These are phyloP conservation scores for Zoysia pacifica DNA, from an alignment of 176 grass and related monocot genomes.

Conservation along the genomic window DNA sequence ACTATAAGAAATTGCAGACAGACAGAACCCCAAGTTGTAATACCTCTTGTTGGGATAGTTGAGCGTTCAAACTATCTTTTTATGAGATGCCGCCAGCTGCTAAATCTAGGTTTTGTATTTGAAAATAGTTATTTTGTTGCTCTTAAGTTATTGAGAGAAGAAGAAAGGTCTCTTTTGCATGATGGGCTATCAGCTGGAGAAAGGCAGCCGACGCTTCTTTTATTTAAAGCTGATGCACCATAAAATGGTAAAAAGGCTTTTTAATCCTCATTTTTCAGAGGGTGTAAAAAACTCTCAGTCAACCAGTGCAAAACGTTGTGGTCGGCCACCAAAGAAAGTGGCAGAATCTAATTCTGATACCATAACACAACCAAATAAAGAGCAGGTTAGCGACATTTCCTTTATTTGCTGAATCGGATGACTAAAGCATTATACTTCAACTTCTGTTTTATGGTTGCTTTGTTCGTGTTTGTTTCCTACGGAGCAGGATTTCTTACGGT, in stretches of 20 bases:
- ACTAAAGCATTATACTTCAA: not conserved
- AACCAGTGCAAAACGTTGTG: constrained; percentile 61
- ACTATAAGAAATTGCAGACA: constrained; percentile 75
- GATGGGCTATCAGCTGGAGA: constrained; percentile 58
- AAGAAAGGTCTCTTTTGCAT: constrained; percentile 74
- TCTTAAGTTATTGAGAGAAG: constrained; percentile 78
- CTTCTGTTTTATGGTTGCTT: constrained; percentile 7
- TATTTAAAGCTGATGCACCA: constrained; percentile 69
- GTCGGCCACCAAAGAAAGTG: constrained; percentile 67
- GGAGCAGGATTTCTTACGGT: constrained; percentile 75
- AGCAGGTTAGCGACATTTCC: constrained; percentile 55
- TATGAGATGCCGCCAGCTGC: constrained; percentile 50
- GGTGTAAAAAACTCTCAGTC: constrained; percentile 54
- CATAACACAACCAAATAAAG: constrained; percentile 61
- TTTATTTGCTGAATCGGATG: not conserved
- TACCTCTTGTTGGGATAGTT: constrained; percentile 41
- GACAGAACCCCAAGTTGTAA: constrained; percentile 40
- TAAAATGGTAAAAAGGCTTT: constrained; percentile 60
- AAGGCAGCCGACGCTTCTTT: constrained; percentile 66
- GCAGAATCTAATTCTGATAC: constrained; percentile 59
- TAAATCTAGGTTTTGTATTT: constrained; percentile 80
- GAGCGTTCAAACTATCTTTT: constrained; percentile 59
- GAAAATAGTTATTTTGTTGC: constrained; percentile 86
- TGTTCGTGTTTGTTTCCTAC: constrained; percentile 31
- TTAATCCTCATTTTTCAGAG: constrained; percentile 55